Base-by-base conservation (phyloP, 352 stramenopile genomes). In the Phytopythium oedochilum region DNA sequence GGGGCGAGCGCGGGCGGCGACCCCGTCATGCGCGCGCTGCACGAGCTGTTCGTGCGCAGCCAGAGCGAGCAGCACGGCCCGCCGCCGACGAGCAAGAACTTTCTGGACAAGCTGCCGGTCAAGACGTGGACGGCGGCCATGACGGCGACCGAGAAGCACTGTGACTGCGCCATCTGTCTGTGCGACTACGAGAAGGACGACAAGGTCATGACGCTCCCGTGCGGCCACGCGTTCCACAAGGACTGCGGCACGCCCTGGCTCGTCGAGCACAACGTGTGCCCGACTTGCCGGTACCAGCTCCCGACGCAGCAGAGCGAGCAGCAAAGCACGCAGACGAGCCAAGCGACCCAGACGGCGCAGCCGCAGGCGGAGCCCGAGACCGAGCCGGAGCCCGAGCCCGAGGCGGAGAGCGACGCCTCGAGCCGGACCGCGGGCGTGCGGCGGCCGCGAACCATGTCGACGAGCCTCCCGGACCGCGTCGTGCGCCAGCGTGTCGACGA, bases 161-260 rank as follows among this genome's bases (percentile, higher is more conserved):
- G 63, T 9, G 79, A 90, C 52, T 92, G 83, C 53, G 64, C 81
- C 50, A 92, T 92, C 53, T 92, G 83, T 50, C 56, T 92, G 38
- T 78, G 68, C 57, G 83, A 89, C 53, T 92, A 85, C 45, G 76
- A 84, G 61, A 73, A 77, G 12, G 68, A 83, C 23, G 78, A 92
- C 28, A 42, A 70, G 25, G 69, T 92, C 12, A 60, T 90, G 15
- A 70, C 71, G n/a, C 68, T 93, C 6, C 83, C 83, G 1, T 93
- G 83, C 45, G 74, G 75, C 17, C 83, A 93, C 59, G 72, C 68
- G 23, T 91, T 93, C 59, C 83, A 93, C 72, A 81, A 85, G 60
- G 71, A 87, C 34, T 93, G 83, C 52, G 77, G 72, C 29, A 73
- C 88, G 68, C 78, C 68, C 28, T 93, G 83, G 83, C 83, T 93